Base-by-base conservation (phyloP, 2,329 filamentous ascomycete genomes). In the Cordyceps farinosa region DNA sequence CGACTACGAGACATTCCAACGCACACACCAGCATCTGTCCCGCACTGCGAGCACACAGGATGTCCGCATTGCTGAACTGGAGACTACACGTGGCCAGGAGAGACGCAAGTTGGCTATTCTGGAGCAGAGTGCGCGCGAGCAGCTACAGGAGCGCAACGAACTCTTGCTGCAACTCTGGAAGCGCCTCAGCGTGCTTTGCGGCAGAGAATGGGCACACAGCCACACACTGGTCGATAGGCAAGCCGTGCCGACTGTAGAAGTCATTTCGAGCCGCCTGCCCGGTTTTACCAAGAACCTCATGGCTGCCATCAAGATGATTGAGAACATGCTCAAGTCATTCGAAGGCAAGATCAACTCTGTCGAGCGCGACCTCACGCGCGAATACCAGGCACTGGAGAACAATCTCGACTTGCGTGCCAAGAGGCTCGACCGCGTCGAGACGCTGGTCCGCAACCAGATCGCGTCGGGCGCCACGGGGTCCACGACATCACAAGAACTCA, bases 201-300 rank as follows among this genome's bases (percentile, higher is more conserved):
- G 95, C 11, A 84, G 87, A 0, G 95, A 98, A 72, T 99, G 95
- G 94, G 87, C 90, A 5, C 90, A 97, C 74, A 87, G 89, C 70
- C 93, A 98, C 75, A 90, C 89, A 63, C 85, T 97, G 30, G 90
- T 98, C 72, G 94, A 95, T 70, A 91, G 92, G 27, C 90, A 94
- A 65, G 86, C 85, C 1, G 79, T 96, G 7, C 92, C 93, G 0
- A 92, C 90, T 13, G 82, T 96, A 40, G 94, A 97, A 70, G 88
- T 92, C 15, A 90, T 99, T 65, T 87, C 88, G 1, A 93, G 88
- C 56, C 92, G 95, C 76, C 82, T 98, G 5, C 89, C 90, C 0
- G 91, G 90, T 1, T 98, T 98, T 77, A 91, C 90, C 71, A 91
- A 93, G 75, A 98, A 97, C 73, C 83, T 99, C 32, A 77, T 97